A percentile compares a stretch with the other conserved stretches of the same genome.
Evolutionary conservation across 768 basidiomycete species (phyloP).

Genomic region (Suillus discolor): DNA sequence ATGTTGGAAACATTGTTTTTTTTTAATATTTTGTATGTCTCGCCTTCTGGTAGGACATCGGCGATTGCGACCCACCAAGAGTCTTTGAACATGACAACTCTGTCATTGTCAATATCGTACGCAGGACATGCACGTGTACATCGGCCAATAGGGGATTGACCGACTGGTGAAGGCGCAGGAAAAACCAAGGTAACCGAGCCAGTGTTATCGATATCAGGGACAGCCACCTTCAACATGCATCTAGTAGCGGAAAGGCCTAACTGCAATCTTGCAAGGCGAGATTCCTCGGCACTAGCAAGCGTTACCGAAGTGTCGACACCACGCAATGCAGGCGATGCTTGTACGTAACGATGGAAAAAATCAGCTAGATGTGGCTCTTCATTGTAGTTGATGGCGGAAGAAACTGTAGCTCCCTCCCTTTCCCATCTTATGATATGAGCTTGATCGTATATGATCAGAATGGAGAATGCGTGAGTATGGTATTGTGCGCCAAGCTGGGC

Average conservation of each 20-base stretch:
- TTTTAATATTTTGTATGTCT: conserved; percentile 24
- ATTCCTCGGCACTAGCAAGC: too few species aligned
- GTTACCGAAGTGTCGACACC: too few species aligned
- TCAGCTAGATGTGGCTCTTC: too few species aligned
- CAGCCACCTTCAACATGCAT: neutral
- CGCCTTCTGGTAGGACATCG: conserved; percentile 23
- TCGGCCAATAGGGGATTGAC: neutral
- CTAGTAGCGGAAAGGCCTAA: neutral
- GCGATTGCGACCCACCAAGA: neutral
- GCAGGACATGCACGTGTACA: neutral
- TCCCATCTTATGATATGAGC: too few species aligned
- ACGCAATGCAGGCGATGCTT: too few species aligned
- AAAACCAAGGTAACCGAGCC: neutral
- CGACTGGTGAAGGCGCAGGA: neutral
- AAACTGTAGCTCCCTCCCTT: too few species aligned
- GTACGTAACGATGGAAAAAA: too few species aligned
- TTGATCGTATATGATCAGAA: too few species aligned
- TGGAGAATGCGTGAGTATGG: neutral
- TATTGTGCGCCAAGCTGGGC: too few species aligned
- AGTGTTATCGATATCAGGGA: neutral
- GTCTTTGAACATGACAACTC: neutral
- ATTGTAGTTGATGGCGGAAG: too few species aligned
- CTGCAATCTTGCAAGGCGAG: conserved; percentile 4
- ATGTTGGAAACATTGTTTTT: conserved; percentile 23
- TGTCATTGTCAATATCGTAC: neutral